Conservation (phyloP, 768 basidiomycete genomes). For the Hygrophoropsis aurantiaca region DNA sequence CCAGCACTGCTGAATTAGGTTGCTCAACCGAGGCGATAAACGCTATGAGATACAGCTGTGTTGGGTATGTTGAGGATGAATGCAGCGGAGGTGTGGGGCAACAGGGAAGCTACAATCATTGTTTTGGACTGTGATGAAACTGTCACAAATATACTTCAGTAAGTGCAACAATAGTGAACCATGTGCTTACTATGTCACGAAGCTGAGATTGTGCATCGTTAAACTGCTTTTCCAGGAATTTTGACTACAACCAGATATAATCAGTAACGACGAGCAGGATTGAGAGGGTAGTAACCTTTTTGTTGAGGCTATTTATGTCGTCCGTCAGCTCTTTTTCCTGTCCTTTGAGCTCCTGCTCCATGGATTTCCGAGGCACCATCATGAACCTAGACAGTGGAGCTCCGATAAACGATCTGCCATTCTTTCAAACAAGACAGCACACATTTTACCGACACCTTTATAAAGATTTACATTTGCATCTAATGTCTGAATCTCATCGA, state of each 20-base stretch:
- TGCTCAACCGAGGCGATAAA: too few species aligned
- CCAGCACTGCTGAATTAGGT: too few species aligned
- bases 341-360: slow-evolving; percentile 71
- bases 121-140: slow-evolving; percentile 30
- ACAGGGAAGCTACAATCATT: slow-evolving; percentile 18
- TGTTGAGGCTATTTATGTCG: slow-evolving; percentile 76
- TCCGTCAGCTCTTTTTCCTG: slow-evolving; percentile 85
- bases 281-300: slow-evolving; percentile 61
- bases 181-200: slow-evolving; percentile 70
- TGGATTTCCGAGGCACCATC: slow-evolving; percentile 74
- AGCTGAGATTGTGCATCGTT: slow-evolving; percentile 87
- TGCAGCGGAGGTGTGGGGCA: too few species aligned
- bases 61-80: too few species aligned
- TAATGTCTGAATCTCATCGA: slow-evolving; percentile 74
- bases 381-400: slow-evolving; percentile 71
- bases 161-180: not conserved
- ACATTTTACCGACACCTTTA: slow-evolving; percentile 97
- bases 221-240: slow-evolving; percentile 92
- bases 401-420: slow-evolving; percentile 1
- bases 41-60: too few species aligned
- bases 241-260: slow-evolving; percentile 48
- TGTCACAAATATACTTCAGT: slow-evolving; percentile 9
- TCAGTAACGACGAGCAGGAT: not conserved
- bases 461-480: slow-evolving; percentile 79
- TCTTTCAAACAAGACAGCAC: slow-evolving; percentile 20